Evolutionary conservation across 768 basidiomycete genomes (phyloP).

Genomic region (Boletus bicolor): DNA sequence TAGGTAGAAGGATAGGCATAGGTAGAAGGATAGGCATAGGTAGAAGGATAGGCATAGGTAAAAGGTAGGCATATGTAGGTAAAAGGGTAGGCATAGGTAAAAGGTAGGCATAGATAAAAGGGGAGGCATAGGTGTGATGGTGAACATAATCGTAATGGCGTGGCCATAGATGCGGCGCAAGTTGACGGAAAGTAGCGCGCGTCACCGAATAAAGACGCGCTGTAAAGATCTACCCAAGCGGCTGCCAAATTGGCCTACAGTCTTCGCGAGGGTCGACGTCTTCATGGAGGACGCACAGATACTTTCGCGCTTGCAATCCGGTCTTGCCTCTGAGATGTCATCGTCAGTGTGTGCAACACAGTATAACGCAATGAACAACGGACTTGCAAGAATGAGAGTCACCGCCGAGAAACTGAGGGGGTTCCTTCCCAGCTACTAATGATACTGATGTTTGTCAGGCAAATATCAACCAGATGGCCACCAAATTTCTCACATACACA

Average conservation of each 20-base stretch:
- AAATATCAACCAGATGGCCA: neutral
- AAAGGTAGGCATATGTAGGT: no score
- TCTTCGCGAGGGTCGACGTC: slow-evolving; percentile 13
- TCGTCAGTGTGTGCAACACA: neutral
- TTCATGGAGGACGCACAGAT: slow-evolving; percentile 4
- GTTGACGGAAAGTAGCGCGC: neutral
- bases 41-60: no score
- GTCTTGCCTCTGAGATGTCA: slow-evolving; percentile 1
- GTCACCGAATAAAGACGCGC: neutral
- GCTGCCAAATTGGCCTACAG: slow-evolving; percentile 6
- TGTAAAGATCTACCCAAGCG: neutral
- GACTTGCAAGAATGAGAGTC: slow-evolving; percentile 2
- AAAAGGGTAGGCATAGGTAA: no score
- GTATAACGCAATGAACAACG: neutral
- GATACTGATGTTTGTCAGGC: slow-evolving; percentile 2
- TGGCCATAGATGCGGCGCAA: neutral
- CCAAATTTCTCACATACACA: neutral
- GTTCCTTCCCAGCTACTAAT: neutral
- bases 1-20: no score
- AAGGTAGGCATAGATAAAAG: no score
- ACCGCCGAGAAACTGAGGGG: neutral
- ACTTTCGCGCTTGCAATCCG: neutral
- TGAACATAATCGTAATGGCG: no score
- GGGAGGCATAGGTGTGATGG: no score
- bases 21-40: no score